A percentile compares a stretch with the other conserved stretches of the same genome.
phyloP scores from a whole-genome alignment of 1,139 yeast species.

The Diutina catenulata region DNA sequence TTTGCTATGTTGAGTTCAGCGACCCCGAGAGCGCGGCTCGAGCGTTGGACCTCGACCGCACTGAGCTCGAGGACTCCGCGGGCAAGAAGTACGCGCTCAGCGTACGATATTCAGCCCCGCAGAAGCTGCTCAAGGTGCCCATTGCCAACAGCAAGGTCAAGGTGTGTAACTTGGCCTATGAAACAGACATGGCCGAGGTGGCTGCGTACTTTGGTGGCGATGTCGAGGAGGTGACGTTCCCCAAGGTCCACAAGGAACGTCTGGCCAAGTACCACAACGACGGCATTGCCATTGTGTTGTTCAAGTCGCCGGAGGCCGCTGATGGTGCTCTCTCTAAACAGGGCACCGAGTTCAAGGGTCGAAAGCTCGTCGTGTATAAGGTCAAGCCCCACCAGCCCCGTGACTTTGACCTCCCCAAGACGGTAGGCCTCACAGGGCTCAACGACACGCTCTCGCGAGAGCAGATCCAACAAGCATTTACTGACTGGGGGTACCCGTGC shows the following conservation, averaged over 20 bases:
- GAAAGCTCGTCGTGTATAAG: not conserved
- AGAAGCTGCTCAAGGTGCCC: not conserved
- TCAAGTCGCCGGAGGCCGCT: not conserved
- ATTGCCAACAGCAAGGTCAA: not conserved
- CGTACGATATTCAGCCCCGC: no score
- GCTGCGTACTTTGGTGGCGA: not conserved
- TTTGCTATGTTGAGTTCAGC: not conserved
- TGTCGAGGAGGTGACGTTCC: not conserved
- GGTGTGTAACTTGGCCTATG: constrained; percentile 1
- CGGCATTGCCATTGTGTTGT: not conserved
- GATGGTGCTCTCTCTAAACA: not conserved
- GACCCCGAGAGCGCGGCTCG: not conserved
- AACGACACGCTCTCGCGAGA: not conserved
- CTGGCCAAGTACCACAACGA: not conserved
- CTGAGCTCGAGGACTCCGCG: not conserved
- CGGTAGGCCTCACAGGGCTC: not conserved
- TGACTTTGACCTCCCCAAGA: not conserved
- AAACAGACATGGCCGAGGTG: not conserved
- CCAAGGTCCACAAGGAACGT: not conserved
- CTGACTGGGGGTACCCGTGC: not conserved
- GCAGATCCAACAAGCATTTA: not conserved
- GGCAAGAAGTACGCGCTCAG: no score
- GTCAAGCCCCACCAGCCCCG: not conserved
- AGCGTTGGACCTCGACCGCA: not conserved
- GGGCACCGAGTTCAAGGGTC: not conserved